Conservation (phyloP, 495 filamentous ascomycete species). For the Annulohypoxylon bovei region DNA sequence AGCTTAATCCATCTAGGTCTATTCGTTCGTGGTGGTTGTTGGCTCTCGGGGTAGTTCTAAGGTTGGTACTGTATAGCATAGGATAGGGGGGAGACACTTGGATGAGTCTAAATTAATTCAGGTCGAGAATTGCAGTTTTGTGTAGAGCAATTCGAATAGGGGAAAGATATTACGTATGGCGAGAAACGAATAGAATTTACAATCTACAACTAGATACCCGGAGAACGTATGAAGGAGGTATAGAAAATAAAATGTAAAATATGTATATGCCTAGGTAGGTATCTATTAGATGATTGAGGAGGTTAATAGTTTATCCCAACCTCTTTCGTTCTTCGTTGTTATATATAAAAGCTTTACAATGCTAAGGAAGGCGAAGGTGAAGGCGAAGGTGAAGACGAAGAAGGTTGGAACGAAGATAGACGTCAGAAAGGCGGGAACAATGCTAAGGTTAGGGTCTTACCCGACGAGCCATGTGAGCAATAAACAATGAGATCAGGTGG, state of each 20-base stretch:
- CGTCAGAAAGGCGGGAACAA: constrained; percentile 25
- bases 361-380: not conserved
- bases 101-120: not conserved
- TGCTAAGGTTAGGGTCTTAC: not conserved
- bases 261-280: not conserved
- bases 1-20: not conserved
- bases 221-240: not conserved
- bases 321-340: not conserved
- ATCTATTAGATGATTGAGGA: not conserved
- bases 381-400: constrained; percentile 4
- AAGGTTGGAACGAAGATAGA: not conserved
- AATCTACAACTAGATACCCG: not conserved
- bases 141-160: not conserved
- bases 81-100: not conserved
- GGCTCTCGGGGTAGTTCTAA: not conserved
- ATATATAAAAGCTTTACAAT: too few species aligned
- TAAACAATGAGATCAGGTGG: constrained; percentile 20
- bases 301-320: not conserved
- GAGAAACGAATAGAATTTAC: not conserved
- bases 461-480: constrained; percentile 28
- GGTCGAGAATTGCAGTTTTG: not conserved
- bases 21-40: not conserved
- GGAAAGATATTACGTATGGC: not conserved
- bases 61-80: not conserved
- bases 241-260: not conserved